Conservation (phyloP, 164 flowering plant genomes). For the Cinnamomum micranthum region DNA sequence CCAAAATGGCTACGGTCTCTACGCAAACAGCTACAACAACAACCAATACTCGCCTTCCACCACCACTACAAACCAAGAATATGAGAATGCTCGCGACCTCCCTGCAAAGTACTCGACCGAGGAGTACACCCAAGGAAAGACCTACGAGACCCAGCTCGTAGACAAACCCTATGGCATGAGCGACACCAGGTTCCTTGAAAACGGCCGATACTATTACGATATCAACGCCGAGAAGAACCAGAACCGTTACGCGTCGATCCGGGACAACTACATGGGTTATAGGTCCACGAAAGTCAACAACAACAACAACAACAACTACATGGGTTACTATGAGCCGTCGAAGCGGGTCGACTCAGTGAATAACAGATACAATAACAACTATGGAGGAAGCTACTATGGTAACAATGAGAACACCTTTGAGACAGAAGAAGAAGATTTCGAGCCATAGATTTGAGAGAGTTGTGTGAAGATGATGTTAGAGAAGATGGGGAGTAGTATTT, state of each 20-base stretch:
- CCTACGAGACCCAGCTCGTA: slow-evolving; percentile 3
- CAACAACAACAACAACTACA: background rate
- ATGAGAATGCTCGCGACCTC: background rate
- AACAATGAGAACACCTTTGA: slow-evolving; percentile 3
- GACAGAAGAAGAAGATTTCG: background rate
- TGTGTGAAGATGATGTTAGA: background rate
- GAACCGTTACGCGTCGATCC: slow-evolving; percentile 3
- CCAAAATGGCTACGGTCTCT: slow-evolving; percentile 43
- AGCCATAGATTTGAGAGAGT: background rate
- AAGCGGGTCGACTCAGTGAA: background rate
- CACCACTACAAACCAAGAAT: background rate
- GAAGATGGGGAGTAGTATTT: background rate
- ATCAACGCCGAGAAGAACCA: background rate
- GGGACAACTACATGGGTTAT: background rate
- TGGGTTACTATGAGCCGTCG: background rate
- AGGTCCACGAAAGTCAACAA: background rate
- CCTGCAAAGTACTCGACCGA: background rate
- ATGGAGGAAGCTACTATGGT: slow-evolving; percentile 1
- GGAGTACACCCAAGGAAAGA: background rate
- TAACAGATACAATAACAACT: background rate
- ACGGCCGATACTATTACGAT: slow-evolving; percentile 4
- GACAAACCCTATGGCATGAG: slow-evolving; percentile 13
- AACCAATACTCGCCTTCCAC: slow-evolving; percentile 16
- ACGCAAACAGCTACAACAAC: slow-evolving; percentile 31
- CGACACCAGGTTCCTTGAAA: slow-evolving; percentile 7